A percentile compares a stretch with the other conserved stretches of the same genome.
Evolutionary conservation across 2,329 filamentous ascomycete genomes (phyloP).

Genomic region (Trichoderma atrobrunneum): DNA sequence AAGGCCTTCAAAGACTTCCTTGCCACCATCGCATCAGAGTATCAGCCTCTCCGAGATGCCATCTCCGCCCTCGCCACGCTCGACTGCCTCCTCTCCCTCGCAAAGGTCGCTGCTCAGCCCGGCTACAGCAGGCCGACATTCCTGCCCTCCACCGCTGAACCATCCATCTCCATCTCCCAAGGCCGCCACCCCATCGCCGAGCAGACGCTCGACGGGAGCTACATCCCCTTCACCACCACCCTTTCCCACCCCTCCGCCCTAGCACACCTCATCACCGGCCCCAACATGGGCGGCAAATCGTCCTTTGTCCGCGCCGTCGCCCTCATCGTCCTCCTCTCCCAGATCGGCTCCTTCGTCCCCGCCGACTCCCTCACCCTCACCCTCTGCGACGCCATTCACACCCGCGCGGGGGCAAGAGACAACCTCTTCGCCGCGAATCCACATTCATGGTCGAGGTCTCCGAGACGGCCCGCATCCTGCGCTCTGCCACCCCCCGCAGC

Average conservation of each 20-base stretch:
- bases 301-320: conserved; percentile 92
- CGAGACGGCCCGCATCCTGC: conserved; percentile 88
- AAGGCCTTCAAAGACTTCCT: conserved; percentile 73
- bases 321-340: conserved; percentile 87
- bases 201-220: conserved; percentile 77
- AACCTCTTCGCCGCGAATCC: conserved; percentile 90
- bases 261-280: conserved; percentile 87
- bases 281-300: conserved; percentile 99
- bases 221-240: conserved; percentile 85
- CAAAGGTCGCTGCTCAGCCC: conserved; percentile 78
- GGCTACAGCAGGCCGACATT: conserved; percentile 80
- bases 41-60: conserved; percentile 85
- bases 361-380: conserved; percentile 72
- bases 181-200: conserved; percentile 97
- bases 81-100: conserved; percentile 85
- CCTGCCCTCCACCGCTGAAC: conserved; percentile 58
- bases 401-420: conserved; percentile 92
- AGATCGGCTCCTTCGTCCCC: conserved; percentile 92
- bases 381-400: conserved; percentile 87
- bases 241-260: conserved; percentile 65
- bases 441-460: conserved; percentile 98
- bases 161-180: conserved; percentile 58
- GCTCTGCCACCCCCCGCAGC: conserved; percentile 77
- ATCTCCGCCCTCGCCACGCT: conserved; percentile 82
- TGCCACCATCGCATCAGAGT: conserved; percentile 71